A percentile compares a stretch with the other conserved stretches of the same genome.
Evolutionary conservation across 106 monocot species (phyloP).

Genomic region (Acorus calamus): DNA sequence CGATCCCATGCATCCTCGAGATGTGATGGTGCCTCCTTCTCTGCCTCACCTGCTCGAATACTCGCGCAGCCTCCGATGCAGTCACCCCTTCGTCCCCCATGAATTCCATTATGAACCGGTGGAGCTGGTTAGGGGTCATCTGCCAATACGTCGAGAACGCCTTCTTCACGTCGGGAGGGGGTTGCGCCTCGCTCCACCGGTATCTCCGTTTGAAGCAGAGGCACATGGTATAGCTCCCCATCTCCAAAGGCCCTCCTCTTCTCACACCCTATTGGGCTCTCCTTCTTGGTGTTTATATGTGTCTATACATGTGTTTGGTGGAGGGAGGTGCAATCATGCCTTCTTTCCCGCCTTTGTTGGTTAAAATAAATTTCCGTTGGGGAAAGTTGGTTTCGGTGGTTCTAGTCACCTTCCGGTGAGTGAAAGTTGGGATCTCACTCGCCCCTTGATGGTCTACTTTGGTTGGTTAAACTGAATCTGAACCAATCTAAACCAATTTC

Average conservation of each 20-base stretch:
- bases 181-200: slow-evolving; percentile 46
- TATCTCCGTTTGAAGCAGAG: slow-evolving; percentile 82
- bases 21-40: slow-evolving; percentile 14
- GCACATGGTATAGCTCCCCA: slow-evolving; percentile 70
- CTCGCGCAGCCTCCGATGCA: slow-evolving; percentile 30
- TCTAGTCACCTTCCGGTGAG: too few species aligned
- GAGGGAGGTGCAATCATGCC: too few species aligned
- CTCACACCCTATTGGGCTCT: too few species aligned
- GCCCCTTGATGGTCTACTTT: too few species aligned
- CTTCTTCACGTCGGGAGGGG: slow-evolving; percentile 47
- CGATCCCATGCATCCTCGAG: slow-evolving; percentile 14
- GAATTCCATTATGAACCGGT: slow-evolving; percentile 40
- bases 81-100: slow-evolving; percentile 20
- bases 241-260: slow-evolving; percentile 1
- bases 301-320: too few species aligned
- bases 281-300: too few species aligned
- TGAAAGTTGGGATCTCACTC: too few species aligned
- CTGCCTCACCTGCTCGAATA: slow-evolving; percentile 48
- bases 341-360: too few species aligned
- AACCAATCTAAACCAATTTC: too few species aligned
- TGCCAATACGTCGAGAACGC: slow-evolving; percentile 28
- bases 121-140: slow-evolving; percentile 49
- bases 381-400: too few species aligned
- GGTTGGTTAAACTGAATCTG: too few species aligned
- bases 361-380: too few species aligned